A percentile compares a stretch with the other conserved stretches of the same genome.
Conservation (phyloP, 2,329 filamentous ascomycete genomes). For the Graphilbum ipis-grandicollis region DNA sequence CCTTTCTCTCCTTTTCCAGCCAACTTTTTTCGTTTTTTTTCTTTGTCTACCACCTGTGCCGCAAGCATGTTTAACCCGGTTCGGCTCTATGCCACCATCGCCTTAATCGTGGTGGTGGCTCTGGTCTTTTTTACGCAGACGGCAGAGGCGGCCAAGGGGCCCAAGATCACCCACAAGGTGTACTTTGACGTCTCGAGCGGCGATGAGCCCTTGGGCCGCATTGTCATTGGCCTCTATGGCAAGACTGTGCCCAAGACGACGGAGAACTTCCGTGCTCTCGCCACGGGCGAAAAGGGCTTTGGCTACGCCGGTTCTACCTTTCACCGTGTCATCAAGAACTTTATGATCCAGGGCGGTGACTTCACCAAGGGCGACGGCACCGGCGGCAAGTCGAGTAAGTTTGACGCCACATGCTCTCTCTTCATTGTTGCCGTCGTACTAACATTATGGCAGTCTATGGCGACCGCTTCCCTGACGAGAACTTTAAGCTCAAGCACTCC, state of each 20-base stretch:
- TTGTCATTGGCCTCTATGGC: conserved; percentile 73
- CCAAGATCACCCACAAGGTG: conserved; percentile 92
- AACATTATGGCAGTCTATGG: conserved; percentile 49
- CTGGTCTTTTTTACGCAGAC: conserved; percentile 62
- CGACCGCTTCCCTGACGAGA: conserved; percentile 71
- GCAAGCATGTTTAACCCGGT: conserved; percentile 53
- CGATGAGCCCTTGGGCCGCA: conserved; percentile 54
- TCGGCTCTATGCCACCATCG: conserved; percentile 50
- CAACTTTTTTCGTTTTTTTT: not conserved
- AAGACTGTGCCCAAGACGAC: conserved; percentile 66
- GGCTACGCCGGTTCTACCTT: conserved; percentile 69
- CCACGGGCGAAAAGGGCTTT: conserved; percentile 73
- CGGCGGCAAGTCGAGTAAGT: conserved; percentile 68
- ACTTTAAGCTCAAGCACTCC: conserved; percentile 89
- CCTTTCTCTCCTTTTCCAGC: too few relatives aligned
- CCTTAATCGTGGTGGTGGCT: conserved; percentile 60
- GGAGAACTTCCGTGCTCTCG: conserved; percentile 63
- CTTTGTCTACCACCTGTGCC: not conserved
- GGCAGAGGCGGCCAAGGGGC: conserved; percentile 62
- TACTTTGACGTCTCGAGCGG: conserved; percentile 73
- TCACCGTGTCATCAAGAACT: conserved; percentile 80
- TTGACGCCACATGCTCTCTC: not conserved
- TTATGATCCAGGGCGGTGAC: conserved; percentile 87
- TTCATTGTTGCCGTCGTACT: not conserved
- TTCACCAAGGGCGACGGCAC: conserved; percentile 72